Conservation (phyloP, 169 alveolate species). For the Cryptosporidium muris region DNA sequence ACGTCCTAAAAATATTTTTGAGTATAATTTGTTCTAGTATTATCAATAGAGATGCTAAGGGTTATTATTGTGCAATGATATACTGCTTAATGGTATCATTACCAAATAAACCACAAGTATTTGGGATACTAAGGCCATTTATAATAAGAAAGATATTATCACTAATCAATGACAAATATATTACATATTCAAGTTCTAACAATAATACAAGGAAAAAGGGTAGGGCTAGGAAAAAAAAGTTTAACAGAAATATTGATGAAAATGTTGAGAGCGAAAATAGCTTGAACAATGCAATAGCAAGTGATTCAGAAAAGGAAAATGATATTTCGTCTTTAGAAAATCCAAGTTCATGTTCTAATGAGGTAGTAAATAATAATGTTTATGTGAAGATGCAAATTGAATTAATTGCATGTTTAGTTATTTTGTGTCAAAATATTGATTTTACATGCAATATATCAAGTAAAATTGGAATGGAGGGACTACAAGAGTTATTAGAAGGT, state of each 20-base stretch:
- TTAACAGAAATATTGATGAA: neutral
- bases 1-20: conserved; percentile 1
- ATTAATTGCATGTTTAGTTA: conserved; percentile 29
- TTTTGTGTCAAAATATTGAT: conserved; percentile 31
- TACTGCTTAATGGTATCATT: conserved; percentile 19
- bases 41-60: conserved; percentile 6
- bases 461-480: conserved; percentile 32
- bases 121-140: conserved; percentile 30
- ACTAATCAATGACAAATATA: conserved; percentile 10
- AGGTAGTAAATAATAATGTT: neutral
- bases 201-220: neutral
- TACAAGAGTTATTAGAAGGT: conserved; percentile 52
- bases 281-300: neutral
- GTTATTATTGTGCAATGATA: conserved; percentile 68
- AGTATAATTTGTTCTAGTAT: conserved; percentile 43
- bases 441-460: conserved; percentile 6
- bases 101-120: conserved; percentile 52
- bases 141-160: conserved; percentile 43
- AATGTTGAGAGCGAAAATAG: conserved; percentile 1
- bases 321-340: conserved; percentile 24
- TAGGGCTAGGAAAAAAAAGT: neutral
- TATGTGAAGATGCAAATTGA: conserved; percentile 12
- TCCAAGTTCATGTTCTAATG: neutral
- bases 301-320: conserved; percentile 33
- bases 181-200: neutral